Evolutionary conservation across 768 basidiomycete species (phyloP), one percentile per base, ranked within the genome.

Genomic region (Tylopilus sp.): DNA sequence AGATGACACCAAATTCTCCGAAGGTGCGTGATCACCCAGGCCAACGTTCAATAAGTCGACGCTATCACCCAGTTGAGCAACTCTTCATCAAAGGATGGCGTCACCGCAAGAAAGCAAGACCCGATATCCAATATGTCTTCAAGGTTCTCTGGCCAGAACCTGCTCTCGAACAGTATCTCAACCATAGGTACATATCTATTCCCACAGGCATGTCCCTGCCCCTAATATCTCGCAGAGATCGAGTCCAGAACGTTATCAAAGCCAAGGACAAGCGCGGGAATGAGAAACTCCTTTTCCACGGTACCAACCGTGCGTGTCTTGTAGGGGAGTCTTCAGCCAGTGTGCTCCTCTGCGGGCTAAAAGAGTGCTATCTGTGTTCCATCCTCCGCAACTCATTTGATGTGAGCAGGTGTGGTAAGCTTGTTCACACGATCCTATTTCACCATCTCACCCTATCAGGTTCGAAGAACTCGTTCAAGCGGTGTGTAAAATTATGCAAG

Each of bases 251-350:
- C 48, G 42, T 53, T 40, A 13, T 72, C 45, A 60, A 48, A 52
- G 61, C 60, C 30, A 65, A 53, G 43, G 64, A 68, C 33, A 64
- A 65, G 41, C 58, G 61, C 46, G 76, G 74, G 34, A 80, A 81
- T 56, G 85, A 86, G 64, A 77, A 77, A 56, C 68, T 85, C 2
- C 74, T 85, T 25, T 87, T 86, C 60, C 85, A 87, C 65, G 85
- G 85, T n/a, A 87, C 84, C 14, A 80, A 76, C 48, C 76, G 84
- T 46, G 71, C 67, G 10, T 87, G 85, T 59, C 63, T 75, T 4
- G 56, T 87, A 9, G 85, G 75, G n/a, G 85, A 87, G 45, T 76
- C 76, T 21, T 64, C 62, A 10, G 69, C 65, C 41, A 73, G 78
- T 33, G 67, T 76, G 22, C 67, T 75, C n/a, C 72, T 80, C 14